Percentiles rank a stretch among this genome's conserved stretches.
These are phyloP conservation scores for Trypanosoma boissoni DNA, from an alignment of 208 protist species.

Conservation along the genomic window DNA sequence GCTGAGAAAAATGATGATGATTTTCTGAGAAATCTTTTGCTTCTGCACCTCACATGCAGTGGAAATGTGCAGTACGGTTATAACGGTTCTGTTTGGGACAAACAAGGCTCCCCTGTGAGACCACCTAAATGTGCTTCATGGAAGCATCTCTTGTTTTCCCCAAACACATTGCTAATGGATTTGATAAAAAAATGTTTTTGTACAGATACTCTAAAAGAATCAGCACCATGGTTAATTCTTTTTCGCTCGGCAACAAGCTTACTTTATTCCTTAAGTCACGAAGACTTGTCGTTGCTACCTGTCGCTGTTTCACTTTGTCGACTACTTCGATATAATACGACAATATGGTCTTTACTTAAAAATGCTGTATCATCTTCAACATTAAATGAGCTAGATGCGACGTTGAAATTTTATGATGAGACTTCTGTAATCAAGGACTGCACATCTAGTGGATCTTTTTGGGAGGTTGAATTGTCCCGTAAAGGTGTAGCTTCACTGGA, in stretches of 20 bases:
- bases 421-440: not conserved
- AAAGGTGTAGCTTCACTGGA: slow-evolving; percentile 23
- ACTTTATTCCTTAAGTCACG: slow-evolving; percentile 4
- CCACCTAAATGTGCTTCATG: slow-evolving; percentile 12
- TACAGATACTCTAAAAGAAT: slow-evolving; percentile 15
- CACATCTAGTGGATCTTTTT: slow-evolving; percentile 3
- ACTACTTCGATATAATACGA: slow-evolving; percentile 20
- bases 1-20: slow-evolving; percentile 27
- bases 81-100: slow-evolving; percentile 14
- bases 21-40: slow-evolving; percentile 20
- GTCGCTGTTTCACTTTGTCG: slow-evolving; percentile 21
- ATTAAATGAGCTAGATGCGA: slow-evolving; percentile 14
- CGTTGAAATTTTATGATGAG: slow-evolving; percentile 1
- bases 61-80: slow-evolving; percentile 17
- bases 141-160: slow-evolving; percentile 18
- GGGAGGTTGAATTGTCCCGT: slow-evolving; percentile 21
- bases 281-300: not conserved
- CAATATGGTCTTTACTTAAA: slow-evolving; percentile 26
- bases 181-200: slow-evolving; percentile 5
- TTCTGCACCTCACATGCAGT: slow-evolving; percentile 22
- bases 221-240: slow-evolving; percentile 27
- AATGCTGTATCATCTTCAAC: slow-evolving; percentile 12
- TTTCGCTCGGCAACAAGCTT: slow-evolving; percentile 20
- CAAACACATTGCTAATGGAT: slow-evolving; percentile 20
- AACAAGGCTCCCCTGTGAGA: slow-evolving; percentile 5